Percentiles rank a stretch among this genome's conserved stretches.
Evolutionary conservation across 192 early-diverging fungal species (phyloP).

Genomic region (Thamnidium elegans): DNA sequence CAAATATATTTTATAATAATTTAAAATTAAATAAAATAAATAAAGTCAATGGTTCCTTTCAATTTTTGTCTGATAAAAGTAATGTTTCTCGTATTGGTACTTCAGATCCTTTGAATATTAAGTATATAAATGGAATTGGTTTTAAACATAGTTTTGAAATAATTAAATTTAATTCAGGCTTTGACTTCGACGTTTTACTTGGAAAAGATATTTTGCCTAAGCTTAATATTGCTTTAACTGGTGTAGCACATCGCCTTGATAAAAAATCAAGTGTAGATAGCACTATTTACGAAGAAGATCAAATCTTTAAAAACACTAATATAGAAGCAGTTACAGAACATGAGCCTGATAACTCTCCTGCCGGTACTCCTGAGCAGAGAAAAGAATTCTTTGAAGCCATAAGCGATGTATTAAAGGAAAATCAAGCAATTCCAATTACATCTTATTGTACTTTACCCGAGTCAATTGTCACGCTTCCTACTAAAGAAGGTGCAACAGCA

Average conservation of each 20-base stretch:
- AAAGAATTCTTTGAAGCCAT: too few species aligned
- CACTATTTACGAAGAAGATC: not conserved
- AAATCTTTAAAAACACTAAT: not conserved
- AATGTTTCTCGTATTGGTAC: not conserved
- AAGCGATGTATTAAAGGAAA: too few species aligned
- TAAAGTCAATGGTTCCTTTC: not conserved
- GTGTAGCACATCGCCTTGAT: not conserved
- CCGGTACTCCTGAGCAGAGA: not conserved
- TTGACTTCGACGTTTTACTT: not conserved
- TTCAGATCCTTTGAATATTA: not conserved
- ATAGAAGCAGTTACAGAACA: not conserved
- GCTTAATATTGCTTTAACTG: not conserved
- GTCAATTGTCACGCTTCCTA: too few species aligned
- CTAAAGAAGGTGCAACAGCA: too few species aligned
- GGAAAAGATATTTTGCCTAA: not conserved
- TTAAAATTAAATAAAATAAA: too few species aligned
- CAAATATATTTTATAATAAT: too few species aligned
- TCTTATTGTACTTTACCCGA: too few species aligned
- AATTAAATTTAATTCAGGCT: not conserved
- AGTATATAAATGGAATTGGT: not conserved
- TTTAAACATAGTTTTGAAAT: not conserved
- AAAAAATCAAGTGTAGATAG: too few species aligned
- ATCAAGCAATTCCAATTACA: too few species aligned
- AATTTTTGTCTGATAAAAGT: not conserved
- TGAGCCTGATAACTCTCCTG: constrained; percentile 12